A percentile compares a stretch with the other conserved stretches of the same genome.
Conservation (phyloP, 2,329 filamentous ascomycete species). For the Ascomycota sp. region DNA sequence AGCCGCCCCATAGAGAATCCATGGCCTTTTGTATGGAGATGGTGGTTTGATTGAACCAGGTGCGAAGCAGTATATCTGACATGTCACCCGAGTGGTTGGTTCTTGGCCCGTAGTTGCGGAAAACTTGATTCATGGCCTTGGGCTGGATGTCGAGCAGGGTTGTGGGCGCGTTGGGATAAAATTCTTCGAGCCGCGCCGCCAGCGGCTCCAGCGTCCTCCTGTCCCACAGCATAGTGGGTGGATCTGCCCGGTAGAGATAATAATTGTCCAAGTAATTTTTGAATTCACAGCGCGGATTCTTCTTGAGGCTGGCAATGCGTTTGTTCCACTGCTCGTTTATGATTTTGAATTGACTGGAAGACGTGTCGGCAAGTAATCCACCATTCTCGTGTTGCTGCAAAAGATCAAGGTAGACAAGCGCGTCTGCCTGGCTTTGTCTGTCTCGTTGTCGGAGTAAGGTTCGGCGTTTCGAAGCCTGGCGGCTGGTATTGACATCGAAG, state of each 20-base stretch:
- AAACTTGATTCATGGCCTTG: slow-evolving; percentile 24
- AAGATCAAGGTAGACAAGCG: slow-evolving; percentile 13
- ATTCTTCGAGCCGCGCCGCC: slow-evolving; percentile 33
- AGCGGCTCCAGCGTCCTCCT: slow-evolving; percentile 52
- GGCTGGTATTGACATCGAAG: no score
- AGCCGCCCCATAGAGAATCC: slow-evolving; percentile 36
- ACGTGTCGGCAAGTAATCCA: slow-evolving; percentile 4
- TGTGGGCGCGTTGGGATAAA: slow-evolving; percentile 39
- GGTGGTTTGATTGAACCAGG: slow-evolving; percentile 22
- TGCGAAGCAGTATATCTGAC: slow-evolving; percentile 26
- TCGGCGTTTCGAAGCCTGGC: no score
- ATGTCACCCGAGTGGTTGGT: slow-evolving; percentile 23
- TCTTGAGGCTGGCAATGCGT: slow-evolving; percentile 12
- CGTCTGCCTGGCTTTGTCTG: neutral
- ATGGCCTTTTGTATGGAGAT: slow-evolving; percentile 23
- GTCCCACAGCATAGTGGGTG: slow-evolving; percentile 45
- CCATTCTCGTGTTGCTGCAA: slow-evolving; percentile 13
- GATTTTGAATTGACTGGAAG: slow-evolving; percentile 8
- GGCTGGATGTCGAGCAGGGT: slow-evolving; percentile 50
- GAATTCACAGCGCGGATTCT: slow-evolving; percentile 16
- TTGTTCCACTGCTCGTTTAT: slow-evolving; percentile 15
- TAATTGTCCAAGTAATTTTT: slow-evolving; percentile 29
- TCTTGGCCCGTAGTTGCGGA: slow-evolving; percentile 22
- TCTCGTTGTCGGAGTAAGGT: no score
- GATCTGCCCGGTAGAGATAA: slow-evolving; percentile 25